These are phyloP conservation scores for Colletotrichum gigasporum DNA, from an alignment of 2,329 filamentous ascomycete species.

Conservation along the genomic window DNA sequence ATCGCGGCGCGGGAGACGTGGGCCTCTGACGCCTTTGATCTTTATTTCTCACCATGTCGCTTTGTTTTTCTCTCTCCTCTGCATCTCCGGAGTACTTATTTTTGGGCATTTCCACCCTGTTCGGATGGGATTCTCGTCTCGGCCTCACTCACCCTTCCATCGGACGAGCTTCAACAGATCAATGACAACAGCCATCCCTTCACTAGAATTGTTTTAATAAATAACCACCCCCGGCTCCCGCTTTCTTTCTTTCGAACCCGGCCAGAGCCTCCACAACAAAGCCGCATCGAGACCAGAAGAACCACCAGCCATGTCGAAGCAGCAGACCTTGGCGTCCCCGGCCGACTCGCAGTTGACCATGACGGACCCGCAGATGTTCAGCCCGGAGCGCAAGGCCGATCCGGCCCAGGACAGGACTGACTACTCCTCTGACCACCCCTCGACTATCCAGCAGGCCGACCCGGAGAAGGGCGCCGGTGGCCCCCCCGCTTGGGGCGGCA, in stretches of 20 bases:
- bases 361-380: conserved; percentile 1
- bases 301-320: conserved; percentile 5
- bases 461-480: conserved; percentile 14
- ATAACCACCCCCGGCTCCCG: no score
- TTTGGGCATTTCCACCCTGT: not conserved
- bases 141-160: not conserved
- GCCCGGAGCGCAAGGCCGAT: not conserved
- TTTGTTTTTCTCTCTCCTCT: not conserved
- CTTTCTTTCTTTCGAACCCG: not conserved
- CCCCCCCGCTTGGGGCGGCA: conserved; percentile 7
- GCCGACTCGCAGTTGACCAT: conserved; percentile 18
- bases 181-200: not conserved
- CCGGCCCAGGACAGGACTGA: not conserved
- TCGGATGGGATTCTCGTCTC: not conserved
- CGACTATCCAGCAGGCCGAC: not conserved
- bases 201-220: no score
- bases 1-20: conserved; percentile 11
- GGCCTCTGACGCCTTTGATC: conserved; percentile 12
- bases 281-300: not conserved
- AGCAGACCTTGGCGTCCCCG: not conserved
- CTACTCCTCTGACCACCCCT: conserved; percentile 16
- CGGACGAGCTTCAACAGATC: not conserved
- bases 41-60: not conserved
- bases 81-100: not conserved
- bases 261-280: not conserved